Evolutionary conservation across 805 yeast genomes (phyloP).

Genomic region (Metschnikowia cerradonensis): DNA sequence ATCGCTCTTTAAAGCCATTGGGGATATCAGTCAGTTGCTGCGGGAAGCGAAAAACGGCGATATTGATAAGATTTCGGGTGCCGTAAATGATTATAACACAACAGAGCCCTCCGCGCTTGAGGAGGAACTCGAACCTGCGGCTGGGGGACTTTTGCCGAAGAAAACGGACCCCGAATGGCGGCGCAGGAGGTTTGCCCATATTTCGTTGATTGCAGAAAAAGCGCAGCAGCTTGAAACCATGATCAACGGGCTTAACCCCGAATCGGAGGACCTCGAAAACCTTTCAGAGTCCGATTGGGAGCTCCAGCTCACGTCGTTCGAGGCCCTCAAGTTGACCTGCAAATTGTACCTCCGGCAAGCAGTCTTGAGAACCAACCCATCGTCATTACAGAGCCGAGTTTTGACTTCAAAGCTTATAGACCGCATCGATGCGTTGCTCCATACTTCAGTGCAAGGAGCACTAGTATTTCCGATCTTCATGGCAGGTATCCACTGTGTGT

Average conservation of each 20-base stretch:
- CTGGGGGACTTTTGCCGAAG: background rate
- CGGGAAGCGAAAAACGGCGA: conserved; percentile 41
- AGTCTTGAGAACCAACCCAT: conserved; percentile 55
- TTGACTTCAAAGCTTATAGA: conserved; percentile 50
- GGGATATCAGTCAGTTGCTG: conserved; percentile 62
- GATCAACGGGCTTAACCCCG: conserved; percentile 52
- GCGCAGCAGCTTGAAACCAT: conserved; percentile 42
- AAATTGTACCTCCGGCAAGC: conserved; percentile 65
- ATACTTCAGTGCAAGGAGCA: conserved; percentile 65
- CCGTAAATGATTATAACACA: background rate
- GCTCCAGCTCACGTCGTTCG: conserved; percentile 66
- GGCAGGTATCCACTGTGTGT: conserved; percentile 66
- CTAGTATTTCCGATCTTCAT: conserved; percentile 75
- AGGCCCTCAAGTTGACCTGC: conserved; percentile 65
- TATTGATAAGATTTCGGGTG: background rate
- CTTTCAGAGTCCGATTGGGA: conserved; percentile 50
- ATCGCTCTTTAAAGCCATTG: conserved; percentile 61
- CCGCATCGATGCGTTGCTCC: conserved; percentile 58
- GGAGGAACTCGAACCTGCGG: background rate
- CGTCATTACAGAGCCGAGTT: conserved; percentile 59
- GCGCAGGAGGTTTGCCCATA: conserved; percentile 2
- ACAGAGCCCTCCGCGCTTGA: background rate
- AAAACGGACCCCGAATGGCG: background rate
- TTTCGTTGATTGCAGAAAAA: conserved; percentile 27
- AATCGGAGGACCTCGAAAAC: conserved; percentile 40